Base-by-base conservation (phyloP, 2,329 filamentous ascomycete genomes). In the Pyricularia sp. region DNA sequence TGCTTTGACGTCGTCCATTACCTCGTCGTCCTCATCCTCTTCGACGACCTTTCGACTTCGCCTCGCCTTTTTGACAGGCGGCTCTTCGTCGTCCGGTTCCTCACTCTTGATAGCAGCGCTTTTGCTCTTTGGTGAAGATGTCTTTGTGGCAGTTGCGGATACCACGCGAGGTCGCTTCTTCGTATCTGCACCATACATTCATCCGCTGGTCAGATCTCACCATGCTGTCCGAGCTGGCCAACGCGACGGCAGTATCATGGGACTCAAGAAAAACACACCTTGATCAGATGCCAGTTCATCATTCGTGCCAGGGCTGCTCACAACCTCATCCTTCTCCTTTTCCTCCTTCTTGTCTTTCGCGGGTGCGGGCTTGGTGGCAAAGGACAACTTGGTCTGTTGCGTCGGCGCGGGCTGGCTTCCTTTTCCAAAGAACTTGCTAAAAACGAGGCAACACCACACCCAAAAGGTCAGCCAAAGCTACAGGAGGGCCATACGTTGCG, bases 371-470 rank as follows among this genome's bases (percentile, higher is more conserved):
- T 84, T 86, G 62, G 85, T 86, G 44, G 86, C 85, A 72, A 96
- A 96, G 0, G 88, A 83, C 53, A 96, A 78, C 70, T 87, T 94
- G 1, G 90, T 88, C 75, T 96, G 91, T 73, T 91, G 88, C 49
- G 83, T 81, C 13, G 85, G 84, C 22, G 83, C 78, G 0, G 82
- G 75, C 69, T 82, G 83, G 5, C 81, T 75, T 63, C 85, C 87
- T 57, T 84, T 82, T 24, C 85, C 85, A 73, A 97, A 96, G 78
- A 96, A 97, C 74, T 93, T 94, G 67, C 93, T 97, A 68, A 65
- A 67, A n/a, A 1, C 10, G 6, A 62, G 6, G 65, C 19, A 9
- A 40, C 61, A 33, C 31, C 59, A 59, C 68, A 65, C 55, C 31
- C 33, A 66, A 19, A 59, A 26, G 2, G 62, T 63, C 44, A 63